A percentile compares a stretch with the other conserved stretches of the same genome.
These are phyloP conservation scores for Quercus glauca DNA, from an alignment of 306 rosid genomes.

Conservation along the genomic window DNA sequence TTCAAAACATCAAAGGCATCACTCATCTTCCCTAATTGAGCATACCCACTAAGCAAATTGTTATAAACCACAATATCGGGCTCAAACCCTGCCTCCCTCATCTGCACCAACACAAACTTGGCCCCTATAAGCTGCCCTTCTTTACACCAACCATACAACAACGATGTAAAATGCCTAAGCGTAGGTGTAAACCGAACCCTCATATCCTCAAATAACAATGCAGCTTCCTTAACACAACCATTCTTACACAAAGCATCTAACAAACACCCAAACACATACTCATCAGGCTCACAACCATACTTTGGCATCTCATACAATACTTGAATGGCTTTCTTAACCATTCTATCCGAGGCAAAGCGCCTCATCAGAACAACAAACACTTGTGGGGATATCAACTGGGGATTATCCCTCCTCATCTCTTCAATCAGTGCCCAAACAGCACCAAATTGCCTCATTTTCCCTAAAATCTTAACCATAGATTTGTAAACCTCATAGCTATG, in stretches of 20 bases:
- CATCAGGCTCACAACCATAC: constrained; percentile 81
- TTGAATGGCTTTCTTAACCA: constrained; percentile 75
- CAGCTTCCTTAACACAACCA: constrained; percentile 73
- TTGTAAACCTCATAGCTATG: constrained; percentile 63
- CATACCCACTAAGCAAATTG: constrained; percentile 67
- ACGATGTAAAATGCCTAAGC: constrained; percentile 67
- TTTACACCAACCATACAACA: constrained; percentile 91
- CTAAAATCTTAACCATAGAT: constrained; percentile 65
- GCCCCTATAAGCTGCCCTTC: constrained; percentile 86
- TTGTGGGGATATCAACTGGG: constrained; percentile 52
- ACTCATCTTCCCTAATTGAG: constrained; percentile 66
- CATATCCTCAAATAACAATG: constrained; percentile 75
- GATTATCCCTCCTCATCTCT: constrained; percentile 76
- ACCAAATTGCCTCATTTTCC: constrained; percentile 84
- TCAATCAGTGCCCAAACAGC: constrained; percentile 81
- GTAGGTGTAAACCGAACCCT: constrained; percentile 50
- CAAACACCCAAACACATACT: constrained; percentile 74
- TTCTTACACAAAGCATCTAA: constrained; percentile 89
- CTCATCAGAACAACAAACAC: constrained; percentile 76
- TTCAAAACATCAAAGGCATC: constrained; percentile 75
- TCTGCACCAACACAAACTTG: constrained; percentile 63
- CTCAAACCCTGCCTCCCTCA: constrained; percentile 67
- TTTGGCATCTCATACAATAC: constrained; percentile 88
- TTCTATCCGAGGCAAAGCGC: constrained; percentile 76
- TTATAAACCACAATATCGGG: constrained; percentile 77